Base-by-base conservation (phyloP, 2,329 filamentous ascomycete genomes). In the Chalaropsis thielavioides region DNA sequence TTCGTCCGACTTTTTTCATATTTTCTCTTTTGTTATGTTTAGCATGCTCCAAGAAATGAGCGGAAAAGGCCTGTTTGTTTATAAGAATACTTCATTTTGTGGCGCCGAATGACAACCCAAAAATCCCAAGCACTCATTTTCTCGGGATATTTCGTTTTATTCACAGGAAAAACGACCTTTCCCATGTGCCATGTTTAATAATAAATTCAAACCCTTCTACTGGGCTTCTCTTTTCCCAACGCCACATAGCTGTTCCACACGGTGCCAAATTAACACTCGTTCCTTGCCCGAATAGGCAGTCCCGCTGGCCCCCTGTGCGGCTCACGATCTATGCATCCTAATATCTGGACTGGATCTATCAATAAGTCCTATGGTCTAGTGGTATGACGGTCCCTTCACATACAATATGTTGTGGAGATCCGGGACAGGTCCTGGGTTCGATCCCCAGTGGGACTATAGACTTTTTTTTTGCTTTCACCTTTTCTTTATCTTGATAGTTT, bases 381-480 rank as follows among this genome's bases (percentile, higher is more conserved):
- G 51, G 51, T 56, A 56, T 56, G 51, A 56, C 51, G 51, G 51
- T 56, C 51, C 51, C 51, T 56, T 56, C 51, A 56, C 51, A 56
- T n/a, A 13, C 4, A 56, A 5, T 15, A 17, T 1, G 0, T n/a
- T 17, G 51, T 35, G 24, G 7, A 35, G 51, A 56, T 56, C 24
- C 51, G 51, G 51, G 51, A 56, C 24, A 56, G 51, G 51, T 56
- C 51, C 51, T 56, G 51, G 51, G 51, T 56, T 56, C 51, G 51
- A 56, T 56, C 51, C 51, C 51, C 51, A 56, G 51, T 56, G 51
- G 51, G 51, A 56, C 51, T 56, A 56, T 3, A n/a, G n/a, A n/a
- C 17, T 56, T n/a, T 7, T 56, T 56, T 31, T 35, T 56, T 24
- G 2, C 24, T 51, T 24, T 24, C 13, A 5, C 8, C 44, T 22